A percentile compares a stretch with the other conserved stretches of the same genome.
These are phyloP conservation scores for Neostapfia colusana DNA, from an alignment of 176 grass and related monocot species.

Conservation along the genomic window DNA sequence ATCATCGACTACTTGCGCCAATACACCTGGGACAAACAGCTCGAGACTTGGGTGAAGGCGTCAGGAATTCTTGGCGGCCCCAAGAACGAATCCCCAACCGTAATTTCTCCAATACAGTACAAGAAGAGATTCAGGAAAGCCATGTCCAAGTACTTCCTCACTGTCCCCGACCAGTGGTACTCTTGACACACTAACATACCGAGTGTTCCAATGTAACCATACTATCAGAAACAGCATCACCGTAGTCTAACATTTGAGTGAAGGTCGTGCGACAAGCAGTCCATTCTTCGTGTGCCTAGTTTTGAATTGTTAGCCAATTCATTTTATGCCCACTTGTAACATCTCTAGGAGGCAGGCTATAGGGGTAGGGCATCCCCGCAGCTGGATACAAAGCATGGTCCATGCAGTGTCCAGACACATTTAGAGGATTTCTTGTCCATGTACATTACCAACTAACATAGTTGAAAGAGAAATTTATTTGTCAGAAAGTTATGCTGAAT, in stretches of 20 bases:
- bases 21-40: constrained; percentile 98
- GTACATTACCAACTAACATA: constrained; percentile 35
- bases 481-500: no score
- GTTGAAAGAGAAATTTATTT: constrained; percentile 11
- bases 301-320: constrained; percentile 30
- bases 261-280: not conserved
- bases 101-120: constrained; percentile 85
- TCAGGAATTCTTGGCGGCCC: constrained; percentile 86
- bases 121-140: constrained; percentile 99
- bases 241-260: constrained; percentile 4
- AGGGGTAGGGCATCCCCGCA: constrained; percentile 22
- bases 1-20: constrained; percentile 98
- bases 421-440: constrained; percentile 16
- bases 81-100: constrained; percentile 75
- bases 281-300: constrained; percentile 39
- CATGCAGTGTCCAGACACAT: constrained; percentile 33
- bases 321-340: constrained; percentile 33
- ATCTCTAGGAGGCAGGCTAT: constrained; percentile 23
- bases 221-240: not conserved
- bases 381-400: constrained; percentile 43
- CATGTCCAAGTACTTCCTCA: constrained; percentile 96
- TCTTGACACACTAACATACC: constrained; percentile 49
- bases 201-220: not conserved
- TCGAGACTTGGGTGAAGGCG: constrained; percentile 95
- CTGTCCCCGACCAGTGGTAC: constrained; percentile 67